Evolutionary conservation across 177 flowering plant genomes (phyloP), one percentile per base, ranked within the genome.

Genomic region (Tripterygium wilfordii): DNA sequence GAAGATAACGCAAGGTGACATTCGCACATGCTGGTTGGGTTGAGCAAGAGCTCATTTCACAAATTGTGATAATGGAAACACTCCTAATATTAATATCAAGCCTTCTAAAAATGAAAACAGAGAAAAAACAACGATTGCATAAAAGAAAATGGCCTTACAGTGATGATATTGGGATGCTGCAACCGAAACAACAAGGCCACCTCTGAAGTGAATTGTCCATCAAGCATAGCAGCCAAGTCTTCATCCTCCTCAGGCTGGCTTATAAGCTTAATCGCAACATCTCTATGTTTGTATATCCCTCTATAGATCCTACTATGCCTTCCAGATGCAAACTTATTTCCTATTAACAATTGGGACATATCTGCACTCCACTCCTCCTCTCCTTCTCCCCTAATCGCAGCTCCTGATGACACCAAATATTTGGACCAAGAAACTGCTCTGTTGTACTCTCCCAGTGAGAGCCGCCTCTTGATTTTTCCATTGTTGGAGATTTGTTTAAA

Each of bases 391-490:
- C 85, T 91, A 12, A 88, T 88, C 56, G 39, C 81, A 0, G 79
- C 95, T 1, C 95, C 96, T 0, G 89, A 74, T 0, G 92, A 88
- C 5, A 88, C 86, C 57, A 91, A 57, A 45, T 88, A 91, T 64
- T 88, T 85, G 14, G 98, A 91, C 98, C 98, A 91, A 15, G 98
- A 91, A 32, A 77, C 66, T 0, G 95, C 89, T 57, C 90, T 55
- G 31, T 64, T 77, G 70, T 81, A 88, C 60, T 91, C 98, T 10
- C 90, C 88, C 14, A 85, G 68, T 1, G 97, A 85, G 4, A 90
- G 65, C 63, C 79, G 67, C 71, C 85, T 70, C 56, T 54, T 74
- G 4, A 57, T 43, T 55, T 64, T 74, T 12, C 64, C 72, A 48
- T 71, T 63, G 43, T 62, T 63, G 2, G 78, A 59, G 32, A 74